A percentile compares a stretch with the other conserved stretches of the same genome.
These are phyloP conservation scores for Trichoderma hamatum DNA, from an alignment of 2,329 filamentous ascomycete genomes.

Conservation along the genomic window DNA sequence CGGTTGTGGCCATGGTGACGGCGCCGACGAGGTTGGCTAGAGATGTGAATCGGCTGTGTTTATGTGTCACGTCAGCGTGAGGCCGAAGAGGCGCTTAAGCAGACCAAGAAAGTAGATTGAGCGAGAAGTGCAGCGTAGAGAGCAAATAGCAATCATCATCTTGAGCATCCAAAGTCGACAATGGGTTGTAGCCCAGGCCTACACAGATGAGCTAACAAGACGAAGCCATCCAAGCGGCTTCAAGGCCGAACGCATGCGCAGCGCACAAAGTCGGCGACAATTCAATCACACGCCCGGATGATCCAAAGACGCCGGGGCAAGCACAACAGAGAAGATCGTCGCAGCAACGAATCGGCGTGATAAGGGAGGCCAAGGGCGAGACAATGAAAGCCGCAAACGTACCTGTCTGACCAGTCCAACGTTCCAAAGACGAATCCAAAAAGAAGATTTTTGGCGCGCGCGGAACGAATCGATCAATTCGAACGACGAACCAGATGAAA, in stretches of 20 bases:
- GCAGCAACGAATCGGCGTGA: neutral
- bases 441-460: conserved; percentile 9
- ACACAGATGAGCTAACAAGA: neutral
- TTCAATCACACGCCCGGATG: neutral
- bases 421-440: conserved; percentile 10
- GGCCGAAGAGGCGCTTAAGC: conserved; percentile 22
- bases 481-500: neutral
- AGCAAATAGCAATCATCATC: neutral
- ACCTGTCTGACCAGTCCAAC: conserved; percentile 1
- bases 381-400: conserved; percentile 24
- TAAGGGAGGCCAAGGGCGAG: conserved; percentile 5
- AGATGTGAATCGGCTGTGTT: conserved; percentile 34
- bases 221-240: neutral
- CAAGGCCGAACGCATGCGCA: conserved; percentile 11
- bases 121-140: conserved; percentile 1
- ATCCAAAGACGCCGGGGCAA: neutral
- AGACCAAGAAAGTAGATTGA: neutral
- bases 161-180: neutral
- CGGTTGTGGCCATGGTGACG: conserved; percentile 41
- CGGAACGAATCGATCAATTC: conserved; percentile 9
- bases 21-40: conserved; percentile 28
- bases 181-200: neutral
- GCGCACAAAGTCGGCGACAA: neutral
- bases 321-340: conserved; percentile 12
- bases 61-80: conserved; percentile 42